Conservation (phyloP, 2,329 filamentous ascomycete species). For the Lachnellula subtilissima region DNA sequence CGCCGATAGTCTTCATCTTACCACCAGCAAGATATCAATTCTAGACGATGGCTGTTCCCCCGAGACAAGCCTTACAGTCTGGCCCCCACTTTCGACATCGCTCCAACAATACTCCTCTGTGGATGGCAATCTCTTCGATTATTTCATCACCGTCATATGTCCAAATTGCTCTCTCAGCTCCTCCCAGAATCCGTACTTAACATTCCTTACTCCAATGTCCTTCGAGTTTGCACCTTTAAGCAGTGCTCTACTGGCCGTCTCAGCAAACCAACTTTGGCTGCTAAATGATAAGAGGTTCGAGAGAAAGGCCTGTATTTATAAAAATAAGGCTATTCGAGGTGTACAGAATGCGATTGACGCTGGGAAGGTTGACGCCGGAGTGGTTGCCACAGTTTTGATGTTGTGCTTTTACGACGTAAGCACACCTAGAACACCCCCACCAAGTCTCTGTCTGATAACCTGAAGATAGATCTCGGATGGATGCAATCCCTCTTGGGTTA, state of each 20-base stretch:
- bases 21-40: too few relatives aligned
- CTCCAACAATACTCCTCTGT: not conserved
- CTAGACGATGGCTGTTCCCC: too few relatives aligned
- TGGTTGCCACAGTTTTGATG: too few relatives aligned
- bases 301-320: not conserved
- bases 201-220: not conserved
- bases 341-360: too few relatives aligned
- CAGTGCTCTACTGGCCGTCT: not conserved
- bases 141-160: not conserved
- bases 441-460: not conserved
- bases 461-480: not conserved
- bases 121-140: slow-evolving; percentile 1
- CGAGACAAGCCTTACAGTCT: too few relatives aligned
- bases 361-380: too few relatives aligned
- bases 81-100: too few relatives aligned
- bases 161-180: not conserved
- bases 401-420: too few relatives aligned
- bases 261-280: slow-evolving; percentile 1
- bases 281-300: slow-evolving; percentile 1
- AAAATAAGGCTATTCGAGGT: not conserved
- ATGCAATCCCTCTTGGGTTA: slow-evolving; percentile 2
- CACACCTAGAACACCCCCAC: too few relatives aligned
- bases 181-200: slow-evolving; percentile 1
- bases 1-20: too few relatives aligned
- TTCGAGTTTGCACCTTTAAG: not conserved